These are phyloP conservation scores for Aspergillus melleus DNA, from an alignment of 2,329 filamentous ascomycete species.

Conservation along the genomic window DNA sequence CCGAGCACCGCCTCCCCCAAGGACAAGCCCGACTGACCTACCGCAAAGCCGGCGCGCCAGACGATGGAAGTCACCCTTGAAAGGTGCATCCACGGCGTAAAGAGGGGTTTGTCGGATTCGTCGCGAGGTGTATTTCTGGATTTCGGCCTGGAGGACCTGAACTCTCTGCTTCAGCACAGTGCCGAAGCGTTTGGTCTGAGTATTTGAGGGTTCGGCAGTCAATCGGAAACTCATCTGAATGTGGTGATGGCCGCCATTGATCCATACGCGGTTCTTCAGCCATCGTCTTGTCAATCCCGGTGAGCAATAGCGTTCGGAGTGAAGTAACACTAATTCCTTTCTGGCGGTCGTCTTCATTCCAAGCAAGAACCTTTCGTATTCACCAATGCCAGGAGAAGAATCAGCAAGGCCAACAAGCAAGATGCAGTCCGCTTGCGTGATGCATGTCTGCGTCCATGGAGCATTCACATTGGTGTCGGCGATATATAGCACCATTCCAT, in stretches of 20 bases:
- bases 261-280: constrained; percentile 92
- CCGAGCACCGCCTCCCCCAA: constrained; percentile 89
- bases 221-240: constrained; percentile 90
- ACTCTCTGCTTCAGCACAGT: constrained; percentile 88
- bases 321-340: constrained; percentile 87
- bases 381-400: constrained; percentile 83
- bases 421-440: constrained; percentile 94
- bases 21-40: constrained; percentile 89
- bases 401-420: constrained; percentile 89
- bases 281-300: constrained; percentile 84
- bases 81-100: constrained; percentile 87
- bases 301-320: constrained; percentile 81
- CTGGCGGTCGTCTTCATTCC: constrained; percentile 96
- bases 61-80: constrained; percentile 95
- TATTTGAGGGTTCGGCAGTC: constrained; percentile 72
- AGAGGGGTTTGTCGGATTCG: constrained; percentile 83
- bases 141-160: constrained; percentile 92
- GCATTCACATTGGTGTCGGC: constrained; percentile 97
- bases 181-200: constrained; percentile 74
- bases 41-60: constrained; percentile 87
- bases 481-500: constrained; percentile 90
- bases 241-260: constrained; percentile 96
- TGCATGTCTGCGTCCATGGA: constrained; percentile 97
- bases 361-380: constrained; percentile 93
- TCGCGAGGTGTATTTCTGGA: constrained; percentile 96